Percentiles rank a stretch among this genome's conserved stretches.
Conservation (phyloP, 768 basidiomycete genomes). For the Phaeolepiota aurea region DNA sequence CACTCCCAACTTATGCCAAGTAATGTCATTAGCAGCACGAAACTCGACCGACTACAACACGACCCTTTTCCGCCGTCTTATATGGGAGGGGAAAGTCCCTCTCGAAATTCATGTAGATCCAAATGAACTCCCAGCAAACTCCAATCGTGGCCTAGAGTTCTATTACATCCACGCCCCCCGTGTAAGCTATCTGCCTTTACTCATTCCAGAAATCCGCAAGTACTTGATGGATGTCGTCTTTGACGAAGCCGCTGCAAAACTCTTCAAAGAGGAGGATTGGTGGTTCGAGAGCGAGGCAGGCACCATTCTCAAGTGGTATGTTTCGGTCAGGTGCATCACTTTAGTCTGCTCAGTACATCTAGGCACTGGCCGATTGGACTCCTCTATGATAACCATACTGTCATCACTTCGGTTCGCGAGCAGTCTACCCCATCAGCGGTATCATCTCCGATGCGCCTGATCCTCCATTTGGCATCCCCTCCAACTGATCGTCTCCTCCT, state of each 20-base stretch:
- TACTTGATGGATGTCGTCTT: conserved; percentile 91
- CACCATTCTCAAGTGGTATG: conserved; percentile 76
- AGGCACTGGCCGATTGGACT: conserved; percentile 99
- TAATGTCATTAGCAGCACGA: conserved; percentile 7
- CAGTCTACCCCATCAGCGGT: conserved; percentile 32
- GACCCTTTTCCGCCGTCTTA: conserved; percentile 77
- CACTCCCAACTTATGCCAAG: too few relatives aligned
- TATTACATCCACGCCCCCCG: conserved; percentile 89
- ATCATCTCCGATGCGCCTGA: conserved; percentile 61
- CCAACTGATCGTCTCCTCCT: conserved; percentile 82
- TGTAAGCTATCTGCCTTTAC: conserved; percentile 86
- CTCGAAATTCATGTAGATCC: conserved; percentile 85
- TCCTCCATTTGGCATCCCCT: conserved; percentile 82
- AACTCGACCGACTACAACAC: conserved; percentile 45
- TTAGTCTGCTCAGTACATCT: conserved; percentile 5
- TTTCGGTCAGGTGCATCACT: conserved; percentile 17
- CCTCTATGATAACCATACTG: conserved; percentile 80
- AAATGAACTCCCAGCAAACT: conserved; percentile 84
- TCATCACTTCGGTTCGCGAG: conserved; percentile 49
- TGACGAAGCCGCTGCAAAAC: conserved; percentile 72
- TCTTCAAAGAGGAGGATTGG: conserved; percentile 85
- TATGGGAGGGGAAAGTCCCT: conserved; percentile 89
- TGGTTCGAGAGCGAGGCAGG: conserved; percentile 95
- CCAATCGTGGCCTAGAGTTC: conserved; percentile 81
- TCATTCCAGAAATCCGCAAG: conserved; percentile 81